Conservation (phyloP, 73 alveolate species). For the Paramecium tetraurelia region DNA sequence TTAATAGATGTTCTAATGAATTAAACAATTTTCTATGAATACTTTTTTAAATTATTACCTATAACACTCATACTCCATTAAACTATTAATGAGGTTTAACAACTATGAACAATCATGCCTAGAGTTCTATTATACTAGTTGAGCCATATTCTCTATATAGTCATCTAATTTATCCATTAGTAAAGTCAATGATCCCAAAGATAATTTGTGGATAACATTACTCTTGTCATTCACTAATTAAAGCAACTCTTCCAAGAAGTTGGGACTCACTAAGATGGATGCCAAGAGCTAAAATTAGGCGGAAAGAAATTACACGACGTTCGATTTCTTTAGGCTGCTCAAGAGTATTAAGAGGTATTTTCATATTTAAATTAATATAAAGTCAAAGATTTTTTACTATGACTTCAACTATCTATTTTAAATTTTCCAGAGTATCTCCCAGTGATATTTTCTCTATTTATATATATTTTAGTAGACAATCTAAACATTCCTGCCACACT, state of each 20-base stretch:
- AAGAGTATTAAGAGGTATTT: constrained; percentile 19
- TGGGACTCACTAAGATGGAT: neutral
- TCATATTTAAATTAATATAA: constrained; percentile 34
- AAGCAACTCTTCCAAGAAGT: neutral
- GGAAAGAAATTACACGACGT: neutral
- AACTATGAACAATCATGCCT: neutral
- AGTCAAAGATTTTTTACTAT: constrained; percentile 35
- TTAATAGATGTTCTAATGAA: neutral
- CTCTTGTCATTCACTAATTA: neutral
- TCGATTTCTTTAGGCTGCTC: neutral
- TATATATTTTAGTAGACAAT: neutral
- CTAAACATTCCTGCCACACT: constrained; percentile 11
- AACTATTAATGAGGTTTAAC: neutral
- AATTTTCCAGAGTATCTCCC: constrained; percentile 15
- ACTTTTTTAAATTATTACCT: neutral
- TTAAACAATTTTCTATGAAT: neutral
- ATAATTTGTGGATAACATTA: neutral
- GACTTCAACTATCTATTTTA: constrained; percentile 31
- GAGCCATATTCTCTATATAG: neutral
- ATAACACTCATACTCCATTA: constrained; percentile 23
- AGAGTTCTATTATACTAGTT: neutral
- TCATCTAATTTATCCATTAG: neutral
- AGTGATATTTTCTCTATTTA: neutral
- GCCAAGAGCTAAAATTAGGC: neutral
- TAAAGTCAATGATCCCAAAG: neutral